These are phyloP conservation scores for Penicillium sp. DNA, from an alignment of 2,329 filamentous ascomycete species.

Conservation along the genomic window DNA sequence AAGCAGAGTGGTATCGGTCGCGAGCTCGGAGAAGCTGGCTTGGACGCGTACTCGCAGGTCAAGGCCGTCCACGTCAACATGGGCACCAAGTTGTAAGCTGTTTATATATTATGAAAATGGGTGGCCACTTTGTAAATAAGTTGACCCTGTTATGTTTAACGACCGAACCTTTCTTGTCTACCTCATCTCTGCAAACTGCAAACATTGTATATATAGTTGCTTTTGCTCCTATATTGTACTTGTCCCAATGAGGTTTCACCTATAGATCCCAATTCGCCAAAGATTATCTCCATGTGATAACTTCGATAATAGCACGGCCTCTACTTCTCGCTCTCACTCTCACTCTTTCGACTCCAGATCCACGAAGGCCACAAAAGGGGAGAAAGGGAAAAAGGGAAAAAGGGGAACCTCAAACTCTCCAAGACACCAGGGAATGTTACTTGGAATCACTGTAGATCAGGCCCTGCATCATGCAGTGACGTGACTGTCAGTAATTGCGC, in stretches of 20 bases:
- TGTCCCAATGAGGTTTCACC: background rate
- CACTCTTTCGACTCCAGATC: background rate
- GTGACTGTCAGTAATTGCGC: background rate
- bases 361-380: background rate
- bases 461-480: background rate
- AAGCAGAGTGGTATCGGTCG: slow-evolving; percentile 63
- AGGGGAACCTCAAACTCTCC: background rate
- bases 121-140: slow-evolving; percentile 11
- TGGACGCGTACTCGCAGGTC: slow-evolving; percentile 61
- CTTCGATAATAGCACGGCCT: background rate
- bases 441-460: slow-evolving; percentile 1
- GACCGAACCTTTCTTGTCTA: background rate
- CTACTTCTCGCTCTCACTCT: background rate
- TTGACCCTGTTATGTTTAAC: slow-evolving; percentile 18
- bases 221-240: background rate
- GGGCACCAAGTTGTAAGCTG: slow-evolving; percentile 38
- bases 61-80: slow-evolving; percentile 53
- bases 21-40: slow-evolving; percentile 59
- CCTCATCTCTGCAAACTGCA: background rate
- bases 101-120: background rate
- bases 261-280: background rate
- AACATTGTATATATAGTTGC: background rate
- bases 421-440: background rate
- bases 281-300: background rate
- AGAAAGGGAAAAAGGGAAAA: slow-evolving; percentile 1